A percentile compares a stretch with the other conserved stretches of the same genome.
Conservation (phyloP, 1,284 basidiomycete species). For the Ganoderma multipileum region DNA sequence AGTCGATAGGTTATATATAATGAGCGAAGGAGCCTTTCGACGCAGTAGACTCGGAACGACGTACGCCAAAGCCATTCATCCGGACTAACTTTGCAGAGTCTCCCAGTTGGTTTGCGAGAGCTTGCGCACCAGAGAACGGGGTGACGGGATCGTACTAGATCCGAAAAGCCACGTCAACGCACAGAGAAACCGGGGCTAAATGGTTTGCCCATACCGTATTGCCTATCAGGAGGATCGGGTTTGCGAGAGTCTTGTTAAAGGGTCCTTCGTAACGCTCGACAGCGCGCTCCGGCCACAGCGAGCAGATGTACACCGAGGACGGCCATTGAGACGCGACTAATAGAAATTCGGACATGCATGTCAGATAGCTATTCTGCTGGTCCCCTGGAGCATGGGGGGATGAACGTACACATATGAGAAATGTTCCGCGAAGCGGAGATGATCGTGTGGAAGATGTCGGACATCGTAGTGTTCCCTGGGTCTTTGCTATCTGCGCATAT, state of each 20-base stretch:
- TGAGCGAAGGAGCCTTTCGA: neutral
- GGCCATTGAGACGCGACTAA: slow-evolving; percentile 24
- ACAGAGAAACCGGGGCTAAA: neutral
- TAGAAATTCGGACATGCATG: neutral
- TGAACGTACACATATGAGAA: slow-evolving; percentile 29
- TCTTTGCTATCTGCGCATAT: slow-evolving; percentile 32
- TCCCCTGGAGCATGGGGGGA: neutral
- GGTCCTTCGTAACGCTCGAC: slow-evolving; percentile 35
- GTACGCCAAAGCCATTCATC: slow-evolving; percentile 31
- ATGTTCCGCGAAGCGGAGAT: slow-evolving; percentile 22
- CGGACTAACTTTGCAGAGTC: slow-evolving; percentile 26
- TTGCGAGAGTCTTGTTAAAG: slow-evolving; percentile 32
- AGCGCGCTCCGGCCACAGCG: slow-evolving; percentile 31
- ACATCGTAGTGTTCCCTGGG: slow-evolving; percentile 12
- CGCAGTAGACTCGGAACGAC: neutral
- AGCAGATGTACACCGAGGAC: slow-evolving; percentile 14
- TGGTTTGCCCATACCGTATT: slow-evolving; percentile 19
- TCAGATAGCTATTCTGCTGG: neutral
- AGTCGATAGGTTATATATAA: too few species aligned
- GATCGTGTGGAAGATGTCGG: slow-evolving; percentile 27
- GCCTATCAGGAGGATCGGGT: slow-evolving; percentile 31
- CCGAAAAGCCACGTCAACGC: too few species aligned
- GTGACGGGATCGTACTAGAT: slow-evolving; percentile 30
- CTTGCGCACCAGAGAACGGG: slow-evolving; percentile 25
- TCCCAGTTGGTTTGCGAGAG: slow-evolving; percentile 24